Evolutionary conservation across 257 asterid species (phyloP).

Genomic region (Datura wrightii): DNA sequence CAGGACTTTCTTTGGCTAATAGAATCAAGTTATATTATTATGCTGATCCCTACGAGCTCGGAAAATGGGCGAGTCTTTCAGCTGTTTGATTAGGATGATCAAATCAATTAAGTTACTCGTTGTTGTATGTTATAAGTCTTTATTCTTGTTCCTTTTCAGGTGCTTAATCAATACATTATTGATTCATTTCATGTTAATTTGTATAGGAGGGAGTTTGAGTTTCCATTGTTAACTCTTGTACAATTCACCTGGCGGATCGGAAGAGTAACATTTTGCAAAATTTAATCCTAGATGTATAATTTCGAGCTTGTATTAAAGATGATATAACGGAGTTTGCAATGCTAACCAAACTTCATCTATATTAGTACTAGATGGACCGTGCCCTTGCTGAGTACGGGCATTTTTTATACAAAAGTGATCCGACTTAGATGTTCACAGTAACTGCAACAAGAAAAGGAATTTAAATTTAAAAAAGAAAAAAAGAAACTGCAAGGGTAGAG

Average conservation of each 20-base stretch:
- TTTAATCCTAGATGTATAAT: too few species aligned
- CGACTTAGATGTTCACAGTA: too few species aligned
- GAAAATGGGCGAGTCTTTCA: constrained; percentile 95
- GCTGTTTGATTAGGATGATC: constrained; percentile 53
- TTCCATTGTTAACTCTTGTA: too few species aligned
- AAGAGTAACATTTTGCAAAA: constrained; percentile 1
- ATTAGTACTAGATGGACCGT: too few species aligned
- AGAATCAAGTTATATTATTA: constrained; percentile 84
- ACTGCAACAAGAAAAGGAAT: too few species aligned
- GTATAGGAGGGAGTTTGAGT: neutral
- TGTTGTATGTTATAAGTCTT: neutral
- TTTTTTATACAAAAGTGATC: too few species aligned
- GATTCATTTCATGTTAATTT: neutral
- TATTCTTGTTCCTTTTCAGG: constrained; percentile 1
- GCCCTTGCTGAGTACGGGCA: too few species aligned
- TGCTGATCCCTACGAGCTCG: constrained; percentile 89
- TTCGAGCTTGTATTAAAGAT: too few species aligned
- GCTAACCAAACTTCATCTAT: too few species aligned
- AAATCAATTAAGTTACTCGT: neutral
- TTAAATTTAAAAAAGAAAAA: too few species aligned
- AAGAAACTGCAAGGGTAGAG: too few species aligned
- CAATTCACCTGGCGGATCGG: neutral
- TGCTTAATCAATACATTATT: neutral
- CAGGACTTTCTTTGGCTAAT: constrained; percentile 79
- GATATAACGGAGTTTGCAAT: too few species aligned